A percentile compares a stretch with the other conserved stretches of the same genome.
These are phyloP conservation scores for Hypoxylon sp. DNA, from an alignment of 2,329 filamentous ascomycete species.

Conservation along the genomic window DNA sequence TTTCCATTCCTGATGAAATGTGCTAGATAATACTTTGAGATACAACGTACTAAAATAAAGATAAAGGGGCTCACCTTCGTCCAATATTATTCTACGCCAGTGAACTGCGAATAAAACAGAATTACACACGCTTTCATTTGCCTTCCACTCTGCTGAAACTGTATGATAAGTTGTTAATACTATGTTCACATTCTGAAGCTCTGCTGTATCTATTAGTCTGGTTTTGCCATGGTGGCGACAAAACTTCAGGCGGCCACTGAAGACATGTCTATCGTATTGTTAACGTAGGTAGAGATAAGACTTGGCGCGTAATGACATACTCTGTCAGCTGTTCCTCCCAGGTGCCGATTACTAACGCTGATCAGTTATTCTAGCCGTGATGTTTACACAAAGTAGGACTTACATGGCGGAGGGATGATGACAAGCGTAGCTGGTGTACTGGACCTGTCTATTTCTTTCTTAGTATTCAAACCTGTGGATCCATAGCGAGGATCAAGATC, in stretches of 20 bases:
- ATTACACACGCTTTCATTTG: background rate
- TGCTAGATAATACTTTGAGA: conserved; percentile 50
- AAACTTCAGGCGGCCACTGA: background rate
- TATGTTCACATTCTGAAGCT: background rate
- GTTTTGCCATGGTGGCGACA: conserved; percentile 6
- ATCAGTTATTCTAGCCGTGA: background rate
- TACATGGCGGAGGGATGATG: conserved; percentile 13
- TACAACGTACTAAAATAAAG: background rate
- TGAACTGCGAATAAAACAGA: conserved; percentile 1
- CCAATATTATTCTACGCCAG: conserved; percentile 1
- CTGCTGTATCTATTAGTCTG: background rate
- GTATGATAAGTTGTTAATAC: conserved; percentile 8
- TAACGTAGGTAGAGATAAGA: background rate
- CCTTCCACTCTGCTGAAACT: conserved; percentile 7
- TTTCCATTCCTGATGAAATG: conserved; percentile 59
- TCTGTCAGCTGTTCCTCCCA: conserved; percentile 7
- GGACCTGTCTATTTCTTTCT: background rate
- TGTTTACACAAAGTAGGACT: background rate
- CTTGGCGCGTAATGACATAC: background rate
- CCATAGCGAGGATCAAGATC: background rate
- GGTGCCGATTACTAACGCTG: background rate
- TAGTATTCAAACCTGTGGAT: background rate
- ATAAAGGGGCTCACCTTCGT: background rate
- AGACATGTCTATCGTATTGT: background rate
- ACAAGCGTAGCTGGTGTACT: conserved; percentile 5